Evolutionary conservation across 1,284 basidiomycete species (phyloP), one percentile per base, ranked within the genome.

Genomic region (Cryptococcus sp.): DNA sequence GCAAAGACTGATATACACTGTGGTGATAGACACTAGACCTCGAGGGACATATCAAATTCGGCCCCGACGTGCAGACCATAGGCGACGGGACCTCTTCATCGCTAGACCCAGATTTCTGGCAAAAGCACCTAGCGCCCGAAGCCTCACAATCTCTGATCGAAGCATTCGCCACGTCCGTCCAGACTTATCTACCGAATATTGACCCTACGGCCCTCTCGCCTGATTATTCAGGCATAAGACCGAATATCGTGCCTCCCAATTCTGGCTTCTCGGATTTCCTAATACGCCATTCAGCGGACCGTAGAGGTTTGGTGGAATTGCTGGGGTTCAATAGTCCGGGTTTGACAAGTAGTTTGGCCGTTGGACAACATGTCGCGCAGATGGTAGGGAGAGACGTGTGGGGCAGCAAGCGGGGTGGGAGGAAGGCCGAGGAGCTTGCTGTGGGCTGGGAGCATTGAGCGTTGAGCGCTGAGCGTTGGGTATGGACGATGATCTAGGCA

Each of bases 1-100:
- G 19, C 13, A 35, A 16, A 39, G 4, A 22, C 13, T 35, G 35
- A 23, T 16, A 19, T 46, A 20, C 51, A 48, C 64, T 22, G 39
- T 48, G 19, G 50, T 17, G 3, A 2, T 51, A 77, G 72, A 96
- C 93, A 7, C 80, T 99, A 45, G 91, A 95, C 76, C 75, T 99
- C 58, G 84, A 89, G 54, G 90, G 91, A 0, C 89, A 90, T 66
- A 83, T 99, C 52, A 85, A 86, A 23, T 99, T 99, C 74, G 95
- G 95, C 0, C 96, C 95, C 3, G 93, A 98, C 71, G 83, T 94
- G 8, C 89, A 97, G 72, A 93, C 91, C 86, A 82, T 97, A 69
- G 83, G 84, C 5, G 84, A 85, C 22, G 64, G 70, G 0, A 81
- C 82, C 5, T 70, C 72, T 7, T 78, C 83, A 19, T 82, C 84